Evolutionary conservation across 1,284 basidiomycete genomes (phyloP), one percentile per base, ranked within the genome.

Genomic region (Rhodotorula sp.): DNA sequence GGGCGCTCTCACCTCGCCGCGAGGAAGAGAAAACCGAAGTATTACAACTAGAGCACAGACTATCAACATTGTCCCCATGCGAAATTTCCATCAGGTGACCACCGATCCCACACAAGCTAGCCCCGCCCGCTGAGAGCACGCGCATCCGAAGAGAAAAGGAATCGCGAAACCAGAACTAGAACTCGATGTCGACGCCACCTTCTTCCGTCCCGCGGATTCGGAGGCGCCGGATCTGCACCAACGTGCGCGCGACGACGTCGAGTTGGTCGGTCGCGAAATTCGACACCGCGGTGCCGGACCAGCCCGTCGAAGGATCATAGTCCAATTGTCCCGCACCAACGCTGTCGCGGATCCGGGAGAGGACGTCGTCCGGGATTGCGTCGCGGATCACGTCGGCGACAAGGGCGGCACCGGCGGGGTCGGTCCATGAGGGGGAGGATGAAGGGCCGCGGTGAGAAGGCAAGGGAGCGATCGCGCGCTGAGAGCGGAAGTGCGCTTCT

Each of bases 381-480:
- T 16, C 16, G n/a, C 54, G 54, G 54, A 56, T 26, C 23, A n/a
- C n/a, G n/a, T 56, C 54, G 26, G 26, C 39, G 39, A 39, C 39
- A 10, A 39, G 39, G 39, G 39, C 39, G 39, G 39, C 39, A 39
- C 39, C 39, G 39, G 39, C 39, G 39, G 39, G 39, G 39, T 39
- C 39, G 39, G 39, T 39, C 39, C 39, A 39, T 39, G 39, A 43
- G 39, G 39, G 10, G 10, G 39, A 12, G 10, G 39, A 14, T 43
- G 39, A 12, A 43, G 39, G 10, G 39, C 10, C 39, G 39, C 21
- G 34, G 39, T 51, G 20, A 23, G 56, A 58, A 21, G 65, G 67
- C 7, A 68, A 58, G 3, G 43, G 67, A 2, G 62, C 62, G 58
- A 68, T 54, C 29, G 18, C 49, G 8, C 67, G 67, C 51, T 64